A percentile compares a stretch with the other conserved stretches of the same genome.
Evolutionary conservation across 1,139 yeast species (phyloP).

Genomic region (Hyphopichia fennica): DNA sequence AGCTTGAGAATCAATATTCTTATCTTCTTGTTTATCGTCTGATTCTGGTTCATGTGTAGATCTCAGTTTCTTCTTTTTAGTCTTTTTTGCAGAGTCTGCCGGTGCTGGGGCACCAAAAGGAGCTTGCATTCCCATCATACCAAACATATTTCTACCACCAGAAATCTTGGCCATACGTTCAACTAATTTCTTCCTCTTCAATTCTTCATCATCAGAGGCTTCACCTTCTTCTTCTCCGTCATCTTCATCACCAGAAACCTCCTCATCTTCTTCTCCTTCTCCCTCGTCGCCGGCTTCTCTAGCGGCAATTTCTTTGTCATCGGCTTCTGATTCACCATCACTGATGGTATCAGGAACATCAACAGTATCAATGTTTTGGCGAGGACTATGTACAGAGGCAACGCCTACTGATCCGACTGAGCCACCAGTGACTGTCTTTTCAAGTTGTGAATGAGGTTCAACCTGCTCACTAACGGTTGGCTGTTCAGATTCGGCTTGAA

Average conservation of each 20-base stretch:
- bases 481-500: constrained; percentile 7
- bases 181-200: constrained; percentile 73
- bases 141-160: constrained; percentile 88
- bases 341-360: constrained; percentile 1
- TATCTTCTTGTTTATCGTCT: constrained; percentile 7
- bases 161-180: constrained; percentile 96
- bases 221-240: constrained; percentile 24
- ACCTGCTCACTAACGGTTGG: not conserved
- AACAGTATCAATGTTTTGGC: not conserved
- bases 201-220: constrained; percentile 72
- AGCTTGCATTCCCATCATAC: constrained; percentile 68
- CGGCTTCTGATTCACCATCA: not conserved
- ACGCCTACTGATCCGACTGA: not conserved
- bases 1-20: constrained; percentile 9
- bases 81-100: constrained; percentile 13
- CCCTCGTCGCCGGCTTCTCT: constrained; percentile 3
- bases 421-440: constrained; percentile 4
- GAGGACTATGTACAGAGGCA: not conserved
- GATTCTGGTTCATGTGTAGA: constrained; percentile 10
- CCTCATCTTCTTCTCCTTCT: constrained; percentile 11
- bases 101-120: constrained; percentile 28
- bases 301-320: constrained; percentile 1
- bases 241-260: constrained; percentile 13
- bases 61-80: constrained; percentile 8
- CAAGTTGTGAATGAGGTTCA: not conserved